Evolutionary conservation across 2,329 filamentous ascomycete genomes (phyloP).

Genomic region (Pseudogymnoascus sp.): DNA sequence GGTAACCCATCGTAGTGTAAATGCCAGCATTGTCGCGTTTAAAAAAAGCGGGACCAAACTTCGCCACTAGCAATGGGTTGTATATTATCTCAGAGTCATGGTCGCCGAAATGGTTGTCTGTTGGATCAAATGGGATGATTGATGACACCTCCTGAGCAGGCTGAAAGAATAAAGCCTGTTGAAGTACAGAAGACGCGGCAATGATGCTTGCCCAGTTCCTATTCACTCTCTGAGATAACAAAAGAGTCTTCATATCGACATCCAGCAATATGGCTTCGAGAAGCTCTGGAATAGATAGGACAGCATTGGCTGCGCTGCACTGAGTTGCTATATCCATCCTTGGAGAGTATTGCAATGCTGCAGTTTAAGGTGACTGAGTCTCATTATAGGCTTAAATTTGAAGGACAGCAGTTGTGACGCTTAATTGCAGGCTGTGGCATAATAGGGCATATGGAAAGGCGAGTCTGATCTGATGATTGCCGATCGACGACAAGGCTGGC

Average conservation of each 20-base stretch:
- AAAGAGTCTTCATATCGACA: neutral
- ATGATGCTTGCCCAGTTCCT: neutral
- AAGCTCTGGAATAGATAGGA: neutral
- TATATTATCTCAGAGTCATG: neutral
- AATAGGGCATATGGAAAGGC: neutral
- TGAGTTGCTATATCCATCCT: neutral
- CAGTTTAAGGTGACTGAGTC: neutral
- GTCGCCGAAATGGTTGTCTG: neutral
- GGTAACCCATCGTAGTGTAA: neutral
- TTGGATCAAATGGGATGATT: neutral
- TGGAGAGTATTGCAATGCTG: neutral
- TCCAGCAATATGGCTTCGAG: neutral
- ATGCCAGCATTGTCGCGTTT: neutral
- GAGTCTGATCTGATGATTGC: too few species aligned
- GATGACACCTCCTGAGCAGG: neutral
- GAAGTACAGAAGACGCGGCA: neutral
- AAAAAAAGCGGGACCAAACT: conserved; percentile 3
- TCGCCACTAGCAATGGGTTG: conserved; percentile 5
- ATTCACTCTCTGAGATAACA: neutral
- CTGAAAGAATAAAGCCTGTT: conserved; percentile 1
- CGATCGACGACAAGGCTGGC: neutral
- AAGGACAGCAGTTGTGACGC: neutral
- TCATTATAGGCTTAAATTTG: neutral
- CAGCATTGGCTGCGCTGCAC: neutral
- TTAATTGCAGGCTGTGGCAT: neutral